Percentiles rank a stretch among this genome's conserved stretches.
These are phyloP conservation scores for Malus fusca DNA, from an alignment of 306 rosid species.

Conservation along the genomic window DNA sequence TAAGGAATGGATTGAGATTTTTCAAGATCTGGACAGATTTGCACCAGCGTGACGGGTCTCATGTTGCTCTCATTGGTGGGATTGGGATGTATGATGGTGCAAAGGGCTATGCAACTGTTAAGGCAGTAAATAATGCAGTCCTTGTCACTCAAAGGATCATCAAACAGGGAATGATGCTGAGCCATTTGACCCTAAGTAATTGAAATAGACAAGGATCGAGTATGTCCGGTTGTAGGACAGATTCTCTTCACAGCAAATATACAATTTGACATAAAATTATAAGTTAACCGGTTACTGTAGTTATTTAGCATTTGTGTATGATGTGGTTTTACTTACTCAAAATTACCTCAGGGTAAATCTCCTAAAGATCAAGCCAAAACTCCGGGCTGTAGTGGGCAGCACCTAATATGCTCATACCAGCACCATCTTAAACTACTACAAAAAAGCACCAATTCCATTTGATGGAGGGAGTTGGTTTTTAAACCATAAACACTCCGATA, in stretches of 20 bases:
- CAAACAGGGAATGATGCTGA: not conserved
- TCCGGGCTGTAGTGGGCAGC: not conserved
- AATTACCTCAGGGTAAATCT: not conserved
- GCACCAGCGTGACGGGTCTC: slow-evolving; percentile 44
- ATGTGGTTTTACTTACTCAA: not conserved
- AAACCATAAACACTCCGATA: slow-evolving; percentile 29
- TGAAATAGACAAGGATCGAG: too few relatives aligned
- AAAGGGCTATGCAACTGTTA: slow-evolving; percentile 76
- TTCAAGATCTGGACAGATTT: slow-evolving; percentile 52
- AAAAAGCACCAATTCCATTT: not conserved
- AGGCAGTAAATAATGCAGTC: slow-evolving; percentile 23
- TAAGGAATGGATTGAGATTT: slow-evolving; percentile 43
- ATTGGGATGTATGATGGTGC: slow-evolving; percentile 60
- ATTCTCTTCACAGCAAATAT: not conserved
- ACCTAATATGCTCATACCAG: not conserved
- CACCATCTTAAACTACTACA: not conserved
- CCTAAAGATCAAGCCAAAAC: not conserved
- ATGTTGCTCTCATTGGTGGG: slow-evolving; percentile 80
- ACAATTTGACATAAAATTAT: not conserved
- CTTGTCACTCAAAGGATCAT: not conserved
- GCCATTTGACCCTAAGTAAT: too few relatives aligned
- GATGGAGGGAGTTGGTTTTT: slow-evolving; percentile 21
- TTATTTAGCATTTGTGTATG: not conserved
- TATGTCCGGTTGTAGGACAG: not conserved
- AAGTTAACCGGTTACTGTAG: not conserved